Evolutionary conservation across 768 basidiomycete species (phyloP).

Genomic region (Termitomyces sp.): DNA sequence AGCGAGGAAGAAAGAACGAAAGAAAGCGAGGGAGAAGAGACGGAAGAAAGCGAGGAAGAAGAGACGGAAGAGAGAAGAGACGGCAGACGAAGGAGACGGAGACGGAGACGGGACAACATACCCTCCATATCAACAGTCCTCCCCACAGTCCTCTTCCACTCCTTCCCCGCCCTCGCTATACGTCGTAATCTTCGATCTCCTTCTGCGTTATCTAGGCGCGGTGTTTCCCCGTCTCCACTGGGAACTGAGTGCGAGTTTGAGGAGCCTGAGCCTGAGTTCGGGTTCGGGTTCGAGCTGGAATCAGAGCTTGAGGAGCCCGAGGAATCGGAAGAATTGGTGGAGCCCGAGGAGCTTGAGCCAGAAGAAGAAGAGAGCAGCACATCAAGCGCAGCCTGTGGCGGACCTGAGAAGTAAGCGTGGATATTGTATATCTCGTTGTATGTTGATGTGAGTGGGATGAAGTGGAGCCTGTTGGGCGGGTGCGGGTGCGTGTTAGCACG

Average conservation of each 20-base stretch:
- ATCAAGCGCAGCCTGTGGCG: slow-evolving; percentile 56
- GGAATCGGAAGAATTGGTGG: too few species aligned
- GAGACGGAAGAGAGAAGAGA: too few species aligned
- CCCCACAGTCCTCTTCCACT: slow-evolving; percentile 87
- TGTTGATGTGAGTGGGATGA: slow-evolving; percentile 83
- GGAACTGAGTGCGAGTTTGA: too few species aligned
- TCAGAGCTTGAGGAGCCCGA: too few species aligned
- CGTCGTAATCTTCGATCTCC: slow-evolving; percentile 73
- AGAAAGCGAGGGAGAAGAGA: too few species aligned
- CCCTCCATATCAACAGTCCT: slow-evolving; percentile 92
- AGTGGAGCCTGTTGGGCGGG: slow-evolving; percentile 88
- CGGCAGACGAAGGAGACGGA: neutral
- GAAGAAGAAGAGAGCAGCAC: slow-evolving; percentile 27
- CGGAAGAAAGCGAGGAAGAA: too few species aligned
- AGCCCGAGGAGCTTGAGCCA: too few species aligned
- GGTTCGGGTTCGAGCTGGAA: too few species aligned
- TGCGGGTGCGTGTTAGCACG: too few species aligned
- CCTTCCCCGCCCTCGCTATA: slow-evolving; percentile 89
- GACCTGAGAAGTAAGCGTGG: slow-evolving; percentile 89
- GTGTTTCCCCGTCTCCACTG: neutral
- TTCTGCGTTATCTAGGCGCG: slow-evolving; percentile 36
- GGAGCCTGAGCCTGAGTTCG: too few species aligned
- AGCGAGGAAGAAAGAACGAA: too few species aligned
- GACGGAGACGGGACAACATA: slow-evolving; percentile 35
- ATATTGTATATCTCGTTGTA: slow-evolving; percentile 95